Percentiles rank a stretch among this genome's conserved stretches.
Conservation (phyloP, 2,329 filamentous ascomycete species). For the Grosmannia huntii region DNA sequence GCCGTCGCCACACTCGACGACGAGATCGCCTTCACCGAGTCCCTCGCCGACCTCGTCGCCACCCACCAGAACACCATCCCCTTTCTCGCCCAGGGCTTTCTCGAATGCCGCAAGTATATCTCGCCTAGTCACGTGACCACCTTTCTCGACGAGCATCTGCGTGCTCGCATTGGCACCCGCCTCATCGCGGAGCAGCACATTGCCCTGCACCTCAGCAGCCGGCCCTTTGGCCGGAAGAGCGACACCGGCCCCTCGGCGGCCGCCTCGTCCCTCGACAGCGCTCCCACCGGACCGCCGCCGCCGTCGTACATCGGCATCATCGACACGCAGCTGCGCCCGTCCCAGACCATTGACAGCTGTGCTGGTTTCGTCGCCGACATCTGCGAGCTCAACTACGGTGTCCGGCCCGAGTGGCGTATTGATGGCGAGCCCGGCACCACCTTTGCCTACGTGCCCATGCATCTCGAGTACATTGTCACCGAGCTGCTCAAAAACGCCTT, state of each 20-base stretch:
- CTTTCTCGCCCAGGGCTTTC: constrained; percentile 78
- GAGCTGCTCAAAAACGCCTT: constrained; percentile 96
- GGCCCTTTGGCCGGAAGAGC: constrained; percentile 43
- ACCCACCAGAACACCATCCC: constrained; percentile 94
- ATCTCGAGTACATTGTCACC: constrained; percentile 94
- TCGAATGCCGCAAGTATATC: constrained; percentile 89
- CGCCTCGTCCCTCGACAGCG: constrained; percentile 9
- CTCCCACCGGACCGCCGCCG: neutral
- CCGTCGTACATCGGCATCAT: constrained; percentile 79
- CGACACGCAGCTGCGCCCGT: constrained; percentile 76
- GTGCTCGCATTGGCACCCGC: constrained; percentile 84
- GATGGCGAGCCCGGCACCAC: constrained; percentile 78
- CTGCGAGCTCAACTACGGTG: constrained; percentile 89
- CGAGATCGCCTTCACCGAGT: constrained; percentile 81
- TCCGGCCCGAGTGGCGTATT: constrained; percentile 67
- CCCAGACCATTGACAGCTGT: constrained; percentile 69
- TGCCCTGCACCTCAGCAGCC: constrained; percentile 62
- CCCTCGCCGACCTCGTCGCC: constrained; percentile 87
- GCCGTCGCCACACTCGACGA: constrained; percentile 67
- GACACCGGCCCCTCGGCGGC: neutral
- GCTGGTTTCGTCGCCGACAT: constrained; percentile 90
- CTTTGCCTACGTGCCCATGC: constrained; percentile 89
- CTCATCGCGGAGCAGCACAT: constrained; percentile 96
- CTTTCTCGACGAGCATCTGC: constrained; percentile 87
- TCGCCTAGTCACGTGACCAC: constrained; percentile 67